Evolutionary conservation across 352 stramenopile species (phyloP), one percentile per base, ranked within the genome.

Genomic region (Globisporangium okanoganense): DNA sequence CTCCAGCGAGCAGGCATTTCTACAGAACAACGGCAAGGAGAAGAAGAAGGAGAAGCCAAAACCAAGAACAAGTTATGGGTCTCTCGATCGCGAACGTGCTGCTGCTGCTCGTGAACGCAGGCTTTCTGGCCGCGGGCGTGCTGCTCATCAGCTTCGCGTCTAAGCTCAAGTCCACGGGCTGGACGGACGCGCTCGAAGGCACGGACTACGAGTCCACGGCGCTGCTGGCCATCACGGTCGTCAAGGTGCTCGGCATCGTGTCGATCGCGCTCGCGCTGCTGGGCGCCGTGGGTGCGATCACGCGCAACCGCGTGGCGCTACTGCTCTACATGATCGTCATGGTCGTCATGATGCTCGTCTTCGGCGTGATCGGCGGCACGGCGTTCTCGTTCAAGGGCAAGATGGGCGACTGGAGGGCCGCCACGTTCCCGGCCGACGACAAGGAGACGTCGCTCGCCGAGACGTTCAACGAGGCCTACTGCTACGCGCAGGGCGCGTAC

Each of bases 401-500:
- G 63, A 75, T 88, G 56, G 77, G 56, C 29, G 66, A 74, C 38
- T 95, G 82, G 81, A 62, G 86, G n/a, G 47, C 65, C 13, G 60
- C 58, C 1, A 45, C 60, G 36, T 95, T 87, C 69, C 86, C 84
- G 2, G 82, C 75, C 8, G 70, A 73, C 0, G 56, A 73, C 1
- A 62, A 72, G 16, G 86, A 95, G 69, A 75, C 62, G 29, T 71
- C 76, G n/a, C 67, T 95, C 61, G 80, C 77, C 1, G 62, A 65
- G 43, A 85, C 79, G 14, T 93, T 95, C 44, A 92, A 92, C 52
- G 67, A 93, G 54, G 71, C 84, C 50, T 95, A 95, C 64, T 95
- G 86, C 71, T 95, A 90, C 61, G 82, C 82, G 0, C 82, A 94
- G 47, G 84, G 83, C 25, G 86, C 85, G 45, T 92, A 88, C 63